Evolutionary conservation across 2,329 filamentous ascomycete genomes (phyloP), one percentile per base, ranked within the genome.

Genomic region (Phialophora verrucosa): DNA sequence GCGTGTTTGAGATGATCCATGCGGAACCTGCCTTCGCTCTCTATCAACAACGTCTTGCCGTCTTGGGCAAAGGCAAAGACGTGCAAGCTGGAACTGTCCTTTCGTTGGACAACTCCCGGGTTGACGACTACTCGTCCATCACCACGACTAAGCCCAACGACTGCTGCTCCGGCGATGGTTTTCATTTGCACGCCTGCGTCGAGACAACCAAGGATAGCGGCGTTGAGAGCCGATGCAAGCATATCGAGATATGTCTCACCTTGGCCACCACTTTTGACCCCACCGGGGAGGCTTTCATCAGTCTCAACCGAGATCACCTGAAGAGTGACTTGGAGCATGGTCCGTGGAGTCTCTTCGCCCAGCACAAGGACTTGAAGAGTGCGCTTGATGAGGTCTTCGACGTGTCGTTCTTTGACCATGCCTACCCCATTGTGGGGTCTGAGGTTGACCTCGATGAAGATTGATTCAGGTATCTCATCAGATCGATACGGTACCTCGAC

Each of bases 391-490:
- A 81, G 76, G 3, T 75, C 87, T 80, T 97, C 93, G 27, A 96
- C 87, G 78, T 96, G 92, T 73, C 92, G 86, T 78, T 93, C 91
- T 69, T 89, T 86, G 20, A 90, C 90, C 89, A 93, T 90, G 82
- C 91, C 92, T 54, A 95, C 89, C 17, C 93, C 93, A 70, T 90
- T 88, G 42, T 91, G 90, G 57, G 94, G 94, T 77, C 95, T 88
- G 70, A 99, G 87, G 76, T 94, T 88, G 65, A 99, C 91, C 79
- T 98, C 95, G 71, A 99, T 84, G 58, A 90, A 87, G 31, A 94
- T 92, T 81, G 97, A 93, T 78, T 96, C 93, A 7, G 95, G 91
- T 71, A 95, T 87, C 78, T 98, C 92, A 76, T 99, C 94, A 74
- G 92, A 88, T 74, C 93, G 87, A 73, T 89, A 78, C 14, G 78